phyloP scores from a whole-genome alignment of 2,329 filamentous ascomycete species.

The Pseudofabraea citricarpa region DNA sequence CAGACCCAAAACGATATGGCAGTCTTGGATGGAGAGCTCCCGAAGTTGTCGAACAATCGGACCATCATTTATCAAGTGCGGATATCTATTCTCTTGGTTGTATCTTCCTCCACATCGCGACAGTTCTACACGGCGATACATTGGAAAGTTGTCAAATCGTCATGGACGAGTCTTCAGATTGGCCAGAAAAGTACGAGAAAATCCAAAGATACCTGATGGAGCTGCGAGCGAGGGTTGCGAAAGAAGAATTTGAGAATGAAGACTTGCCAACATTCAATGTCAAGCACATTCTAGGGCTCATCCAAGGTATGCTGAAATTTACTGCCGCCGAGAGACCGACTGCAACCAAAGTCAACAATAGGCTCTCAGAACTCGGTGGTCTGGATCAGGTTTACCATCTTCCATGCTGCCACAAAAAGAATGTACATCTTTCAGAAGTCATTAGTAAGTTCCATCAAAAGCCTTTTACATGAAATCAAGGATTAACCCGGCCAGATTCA shows the following conservation, averaged over 20 bases:
- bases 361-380: conserved; percentile 39
- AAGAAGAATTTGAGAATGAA: conserved; percentile 10
- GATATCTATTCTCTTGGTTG: conserved; percentile 45
- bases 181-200: conserved; percentile 28
- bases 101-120: conserved; percentile 40
- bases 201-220: conserved; percentile 12
- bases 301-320: conserved; percentile 47
- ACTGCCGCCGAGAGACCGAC: conserved; percentile 45
- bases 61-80: conserved; percentile 41
- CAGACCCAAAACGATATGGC: conserved; percentile 29
- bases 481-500: conserved; percentile 10
- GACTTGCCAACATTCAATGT: conserved; percentile 18
- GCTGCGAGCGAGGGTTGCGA: conserved; percentile 9
- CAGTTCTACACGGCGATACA: conserved; percentile 36
- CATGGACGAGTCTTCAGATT: conserved; percentile 25
- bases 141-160: conserved; percentile 35
- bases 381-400: conserved; percentile 43
- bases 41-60: conserved; percentile 33
- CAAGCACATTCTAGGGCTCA: conserved; percentile 36
- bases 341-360: conserved; percentile 44
- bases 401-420: conserved; percentile 38
- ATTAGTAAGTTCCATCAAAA: conserved; percentile 27
- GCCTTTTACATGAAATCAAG: background rate
- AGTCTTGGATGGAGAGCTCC: conserved; percentile 42
- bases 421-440: conserved; percentile 24